These are phyloP conservation scores for Penicillium expansum DNA, from an alignment of 2,329 filamentous ascomycete species.

Conservation along the genomic window DNA sequence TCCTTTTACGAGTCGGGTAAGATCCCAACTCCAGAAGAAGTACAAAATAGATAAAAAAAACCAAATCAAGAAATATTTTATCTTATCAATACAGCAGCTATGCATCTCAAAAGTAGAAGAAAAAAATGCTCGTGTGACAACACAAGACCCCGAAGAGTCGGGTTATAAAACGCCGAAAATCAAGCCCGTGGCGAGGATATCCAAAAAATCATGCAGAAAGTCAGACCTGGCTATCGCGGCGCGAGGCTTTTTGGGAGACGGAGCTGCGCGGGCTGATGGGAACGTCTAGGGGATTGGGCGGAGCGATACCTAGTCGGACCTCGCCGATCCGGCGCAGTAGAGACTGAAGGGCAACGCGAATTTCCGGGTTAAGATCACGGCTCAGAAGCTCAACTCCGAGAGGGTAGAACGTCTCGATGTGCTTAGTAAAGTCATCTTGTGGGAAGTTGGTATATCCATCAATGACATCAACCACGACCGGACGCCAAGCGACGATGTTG, in stretches of 20 bases:
- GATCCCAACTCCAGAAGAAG: conserved; percentile 39
- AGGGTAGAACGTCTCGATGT: conserved; percentile 82
- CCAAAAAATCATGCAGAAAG: conserved; percentile 27
- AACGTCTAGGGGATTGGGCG: conserved; percentile 24
- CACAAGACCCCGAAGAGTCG: conserved; percentile 19
- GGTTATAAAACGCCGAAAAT: conserved; percentile 15
- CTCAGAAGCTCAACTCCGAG: conserved; percentile 77
- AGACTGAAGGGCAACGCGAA: conserved; percentile 73
- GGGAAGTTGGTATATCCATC: conserved; percentile 90
- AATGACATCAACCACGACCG: conserved; percentile 93
- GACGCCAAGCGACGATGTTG: conserved; percentile 95
- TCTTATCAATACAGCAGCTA: conserved; percentile 28
- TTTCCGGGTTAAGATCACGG: conserved; percentile 76
- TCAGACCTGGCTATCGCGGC: conserved; percentile 30
- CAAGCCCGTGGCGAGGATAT: conserved; percentile 25
- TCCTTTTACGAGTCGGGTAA: conserved; percentile 60
- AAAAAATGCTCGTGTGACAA: conserved; percentile 16
- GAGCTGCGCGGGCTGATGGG: conserved; percentile 38
- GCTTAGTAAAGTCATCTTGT: conserved; percentile 70
- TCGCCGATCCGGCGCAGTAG: conserved; percentile 83
- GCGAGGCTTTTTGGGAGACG: conserved; percentile 32
- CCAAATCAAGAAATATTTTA: conserved; percentile 13
- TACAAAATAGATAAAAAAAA: conserved; percentile 24
- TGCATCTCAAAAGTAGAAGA: conserved; percentile 22
- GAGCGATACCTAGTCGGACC: conserved; percentile 54